Percentiles rank a stretch among this genome's conserved stretches.
phyloP scores from a whole-genome alignment of 2,329 filamentous ascomycete genomes.

The Alternaria viburni region DNA sequence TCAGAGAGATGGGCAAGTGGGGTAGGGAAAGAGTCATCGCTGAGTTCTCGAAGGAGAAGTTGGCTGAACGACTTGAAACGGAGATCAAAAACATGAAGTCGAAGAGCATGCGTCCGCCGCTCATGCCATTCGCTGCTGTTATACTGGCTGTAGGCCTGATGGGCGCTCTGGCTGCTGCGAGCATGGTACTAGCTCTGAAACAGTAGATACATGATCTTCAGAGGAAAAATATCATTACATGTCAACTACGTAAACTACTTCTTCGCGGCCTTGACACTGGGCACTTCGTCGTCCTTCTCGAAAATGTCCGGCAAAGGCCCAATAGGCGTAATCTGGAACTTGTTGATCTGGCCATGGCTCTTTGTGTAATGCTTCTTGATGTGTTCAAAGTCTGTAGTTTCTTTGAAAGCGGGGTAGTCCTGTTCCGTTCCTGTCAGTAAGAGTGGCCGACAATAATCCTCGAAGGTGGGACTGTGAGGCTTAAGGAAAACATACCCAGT shows the following conservation, averaged over 20 bases:
- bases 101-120: conserved; percentile 23
- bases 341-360: conserved; percentile 70
- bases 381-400: conserved; percentile 91
- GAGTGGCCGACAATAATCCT: background rate
- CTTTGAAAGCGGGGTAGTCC: conserved; percentile 73
- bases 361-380: conserved; percentile 84
- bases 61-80: conserved; percentile 77
- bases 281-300: conserved; percentile 77
- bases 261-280: conserved; percentile 54
- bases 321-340: conserved; percentile 76
- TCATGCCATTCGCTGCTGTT: conserved; percentile 21
- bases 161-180: conserved; percentile 22
- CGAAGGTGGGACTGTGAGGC: no score
- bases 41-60: conserved; percentile 79
- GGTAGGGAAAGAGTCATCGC: conserved; percentile 72
- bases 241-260: background rate
- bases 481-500: conserved; percentile 63
- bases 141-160: conserved; percentile 27
- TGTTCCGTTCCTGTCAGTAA: conserved; percentile 1
- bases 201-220: background rate
- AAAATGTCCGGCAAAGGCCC: conserved; percentile 86
- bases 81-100: conserved; percentile 41
- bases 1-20: conserved; percentile 67
- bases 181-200: conserved; percentile 19
- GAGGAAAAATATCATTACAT: background rate